Conservation (phyloP, 2,329 filamentous ascomycete genomes). For the Aquanectria penicillioides region DNA sequence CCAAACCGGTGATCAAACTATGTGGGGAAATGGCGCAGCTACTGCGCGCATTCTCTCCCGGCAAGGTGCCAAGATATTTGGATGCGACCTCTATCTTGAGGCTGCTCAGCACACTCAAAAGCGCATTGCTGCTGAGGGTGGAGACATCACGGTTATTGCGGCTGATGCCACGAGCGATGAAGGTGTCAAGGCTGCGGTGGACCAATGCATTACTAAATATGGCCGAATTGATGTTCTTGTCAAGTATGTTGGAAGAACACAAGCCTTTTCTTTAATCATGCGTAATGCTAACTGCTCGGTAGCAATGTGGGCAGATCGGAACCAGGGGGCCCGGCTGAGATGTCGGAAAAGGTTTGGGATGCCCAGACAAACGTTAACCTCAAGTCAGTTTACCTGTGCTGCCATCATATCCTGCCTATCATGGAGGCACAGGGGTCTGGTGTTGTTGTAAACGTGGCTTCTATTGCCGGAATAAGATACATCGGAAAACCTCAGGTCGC, state of each 20-base stretch:
- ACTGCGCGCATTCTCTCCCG: not conserved
- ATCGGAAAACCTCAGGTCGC: slow-evolving; percentile 55
- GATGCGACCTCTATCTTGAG: not conserved
- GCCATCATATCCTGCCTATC: slow-evolving; percentile 18
- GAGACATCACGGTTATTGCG: not conserved
- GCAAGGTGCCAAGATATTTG: not conserved
- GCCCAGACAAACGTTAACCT: slow-evolving; percentile 17
- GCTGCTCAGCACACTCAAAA: not conserved
- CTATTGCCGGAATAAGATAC: slow-evolving; percentile 50
- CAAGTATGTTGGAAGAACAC: not conserved
- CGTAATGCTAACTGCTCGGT: not conserved
- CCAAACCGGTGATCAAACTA: not conserved
- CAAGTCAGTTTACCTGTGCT: slow-evolving; percentile 23
- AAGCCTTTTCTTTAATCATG: no score
- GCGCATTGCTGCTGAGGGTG: not conserved
- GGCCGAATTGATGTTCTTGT: not conserved
- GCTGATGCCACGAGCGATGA: not conserved
- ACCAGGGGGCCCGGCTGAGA: not conserved
- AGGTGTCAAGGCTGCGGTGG: not conserved
- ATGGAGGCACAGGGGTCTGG: slow-evolving; percentile 24
- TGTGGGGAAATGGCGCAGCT: not conserved
- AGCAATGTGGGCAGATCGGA: slow-evolving; percentile 1
- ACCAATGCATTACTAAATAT: not conserved
- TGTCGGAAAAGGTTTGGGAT: slow-evolving; percentile 12
- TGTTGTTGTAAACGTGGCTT: slow-evolving; percentile 6